These are phyloP conservation scores for Phaeophleospora eucalypticola DNA, from an alignment of 2,329 filamentous ascomycete species.

Conservation along the genomic window DNA sequence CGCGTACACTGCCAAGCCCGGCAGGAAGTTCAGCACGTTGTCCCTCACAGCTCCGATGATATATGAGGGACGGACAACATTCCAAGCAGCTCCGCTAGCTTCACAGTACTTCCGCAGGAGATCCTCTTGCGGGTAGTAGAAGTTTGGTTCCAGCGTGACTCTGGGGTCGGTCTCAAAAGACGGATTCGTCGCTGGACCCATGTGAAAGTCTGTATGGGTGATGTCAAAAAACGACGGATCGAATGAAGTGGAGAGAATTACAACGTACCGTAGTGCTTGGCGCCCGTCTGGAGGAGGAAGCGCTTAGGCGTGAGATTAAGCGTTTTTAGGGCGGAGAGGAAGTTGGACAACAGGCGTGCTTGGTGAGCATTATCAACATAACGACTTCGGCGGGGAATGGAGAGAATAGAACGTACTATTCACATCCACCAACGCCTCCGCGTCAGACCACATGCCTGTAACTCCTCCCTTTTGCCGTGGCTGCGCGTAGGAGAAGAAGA, in stretches of 20 bases:
- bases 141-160: slow-evolving; percentile 46
- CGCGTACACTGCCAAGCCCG: slow-evolving; percentile 47
- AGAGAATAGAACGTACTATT: too few relatives aligned
- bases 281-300: slow-evolving; percentile 47
- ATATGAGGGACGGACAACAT: slow-evolving; percentile 43
- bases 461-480: too few relatives aligned
- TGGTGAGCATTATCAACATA: too few relatives aligned
- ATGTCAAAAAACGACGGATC: background rate
- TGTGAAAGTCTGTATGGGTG: slow-evolving; percentile 36
- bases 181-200: slow-evolving; percentile 42
- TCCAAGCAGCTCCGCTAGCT: slow-evolving; percentile 34
- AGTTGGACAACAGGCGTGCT: too few relatives aligned
- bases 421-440: too few relatives aligned
- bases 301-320: slow-evolving; percentile 36
- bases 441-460: too few relatives aligned
- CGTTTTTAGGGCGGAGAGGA: slow-evolving; percentile 12
- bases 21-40: slow-evolving; percentile 46
- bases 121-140: slow-evolving; percentile 54
- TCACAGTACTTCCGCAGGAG: slow-evolving; percentile 41
- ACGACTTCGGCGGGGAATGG: too few relatives aligned
- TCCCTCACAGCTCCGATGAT: slow-evolving; percentile 49
- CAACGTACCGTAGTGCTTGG: slow-evolving; percentile 32
- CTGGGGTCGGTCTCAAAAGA: slow-evolving; percentile 45
- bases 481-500: too few relatives aligned
- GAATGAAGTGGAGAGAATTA: background rate